These are phyloP conservation scores for Teunomyces kruisii DNA, from an alignment of 805 yeast genomes.

Conservation along the genomic window DNA sequence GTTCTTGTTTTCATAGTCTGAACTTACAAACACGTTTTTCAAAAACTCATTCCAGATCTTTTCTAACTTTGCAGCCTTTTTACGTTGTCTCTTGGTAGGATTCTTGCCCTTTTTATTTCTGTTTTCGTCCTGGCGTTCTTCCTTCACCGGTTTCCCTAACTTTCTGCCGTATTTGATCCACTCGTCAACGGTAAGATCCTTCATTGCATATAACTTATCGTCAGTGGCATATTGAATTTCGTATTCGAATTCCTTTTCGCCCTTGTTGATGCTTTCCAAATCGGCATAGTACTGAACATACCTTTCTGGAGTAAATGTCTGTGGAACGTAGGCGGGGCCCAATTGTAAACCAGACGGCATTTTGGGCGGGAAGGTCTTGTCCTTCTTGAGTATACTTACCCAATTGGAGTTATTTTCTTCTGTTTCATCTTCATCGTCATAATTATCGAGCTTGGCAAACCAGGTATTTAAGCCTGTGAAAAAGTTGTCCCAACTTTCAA, in stretches of 20 bases:
- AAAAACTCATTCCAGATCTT: conserved; percentile 57
- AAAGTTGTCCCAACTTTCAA: conserved; percentile 59
- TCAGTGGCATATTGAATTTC: conserved; percentile 71
- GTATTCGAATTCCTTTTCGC: conserved; percentile 49
- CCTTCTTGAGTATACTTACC: conserved; percentile 29
- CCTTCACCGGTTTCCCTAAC: conserved; percentile 45
- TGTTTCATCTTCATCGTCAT: conserved; percentile 15
- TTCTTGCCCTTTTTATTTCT: conserved; percentile 11
- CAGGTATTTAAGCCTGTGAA: conserved; percentile 47
- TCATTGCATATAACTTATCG: conserved; percentile 54
- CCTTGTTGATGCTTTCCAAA: conserved; percentile 47
- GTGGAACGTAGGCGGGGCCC: conserved; percentile 78
- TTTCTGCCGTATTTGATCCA: conserved; percentile 60
- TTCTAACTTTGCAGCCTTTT: conserved; percentile 23
- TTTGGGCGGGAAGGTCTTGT: conserved; percentile 60
- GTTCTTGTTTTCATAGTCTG: conserved; percentile 60
- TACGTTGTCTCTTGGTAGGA: conserved; percentile 10
- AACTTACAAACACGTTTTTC: conserved; percentile 59
- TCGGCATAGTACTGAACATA: conserved; percentile 78
- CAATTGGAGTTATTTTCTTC: neutral
- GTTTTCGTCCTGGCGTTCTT: conserved; percentile 9
- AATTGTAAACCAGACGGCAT: conserved; percentile 54
- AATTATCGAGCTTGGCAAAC: conserved; percentile 15
- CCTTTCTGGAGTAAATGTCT: conserved; percentile 68
- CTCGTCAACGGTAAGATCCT: conserved; percentile 55